A percentile compares a stretch with the other conserved stretches of the same genome.
Evolutionary conservation across 306 rosid genomes (phyloP).

Genomic region (Cicer cuneatum): DNA sequence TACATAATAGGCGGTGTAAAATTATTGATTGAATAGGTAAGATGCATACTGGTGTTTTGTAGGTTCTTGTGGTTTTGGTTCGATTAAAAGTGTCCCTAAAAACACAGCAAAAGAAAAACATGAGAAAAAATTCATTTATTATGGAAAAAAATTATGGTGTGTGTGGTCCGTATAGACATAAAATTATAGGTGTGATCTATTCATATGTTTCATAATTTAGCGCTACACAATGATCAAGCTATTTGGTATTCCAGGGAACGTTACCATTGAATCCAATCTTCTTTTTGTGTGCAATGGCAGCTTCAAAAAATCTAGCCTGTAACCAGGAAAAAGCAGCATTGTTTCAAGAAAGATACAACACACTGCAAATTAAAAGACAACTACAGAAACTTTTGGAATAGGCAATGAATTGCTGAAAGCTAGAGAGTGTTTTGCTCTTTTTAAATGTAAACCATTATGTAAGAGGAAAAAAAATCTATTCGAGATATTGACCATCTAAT

Average conservation of each 20-base stretch:
- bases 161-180: neutral
- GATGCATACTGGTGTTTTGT: constrained; percentile 85
- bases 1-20: constrained; percentile 19
- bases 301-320: constrained; percentile 90
- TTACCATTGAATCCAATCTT: constrained; percentile 96
- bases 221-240: constrained; percentile 19
- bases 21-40: constrained; percentile 36
- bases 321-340: constrained; percentile 30
- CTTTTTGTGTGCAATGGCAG: constrained; percentile 85
- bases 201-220: constrained; percentile 18
- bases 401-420: constrained; percentile 1
- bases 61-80: constrained; percentile 99
- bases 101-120: constrained; percentile 15
- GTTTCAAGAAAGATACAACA: constrained; percentile 7
- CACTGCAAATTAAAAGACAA: constrained; percentile 4
- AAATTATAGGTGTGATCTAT: neutral
- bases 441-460: neutral
- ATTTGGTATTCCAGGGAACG: constrained; percentile 18
- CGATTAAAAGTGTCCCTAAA: constrained; percentile 87
- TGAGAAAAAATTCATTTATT: neutral
- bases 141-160: constrained; percentile 1
- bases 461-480: constrained; percentile 6
- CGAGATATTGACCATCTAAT: neutral
- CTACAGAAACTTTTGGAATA: constrained; percentile 13
- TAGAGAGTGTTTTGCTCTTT: neutral